Percentiles rank a stretch among this genome's conserved stretches.
Conservation (phyloP, 495 filamentous ascomycete species). For the Amphirosellinia nigrospora region DNA sequence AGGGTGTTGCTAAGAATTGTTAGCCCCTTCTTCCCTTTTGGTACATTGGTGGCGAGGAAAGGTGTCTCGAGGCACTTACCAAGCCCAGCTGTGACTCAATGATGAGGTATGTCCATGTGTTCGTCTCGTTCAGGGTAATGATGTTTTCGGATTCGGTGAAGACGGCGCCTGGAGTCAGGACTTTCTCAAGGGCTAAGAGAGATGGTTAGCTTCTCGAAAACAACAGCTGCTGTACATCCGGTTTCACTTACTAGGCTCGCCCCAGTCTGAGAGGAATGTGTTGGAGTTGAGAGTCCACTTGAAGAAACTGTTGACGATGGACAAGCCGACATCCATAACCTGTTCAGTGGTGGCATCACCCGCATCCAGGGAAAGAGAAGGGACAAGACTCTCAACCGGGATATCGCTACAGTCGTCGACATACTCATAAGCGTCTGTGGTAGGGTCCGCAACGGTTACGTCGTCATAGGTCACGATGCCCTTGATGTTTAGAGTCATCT, state of each 20-base stretch:
- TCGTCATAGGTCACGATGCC: slow-evolving; percentile 63
- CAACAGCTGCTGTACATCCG: background rate
- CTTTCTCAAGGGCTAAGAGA: slow-evolving; percentile 41
- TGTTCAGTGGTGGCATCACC: slow-evolving; percentile 33
- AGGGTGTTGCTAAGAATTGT: slow-evolving; percentile 41
- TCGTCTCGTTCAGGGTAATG: slow-evolving; percentile 43
- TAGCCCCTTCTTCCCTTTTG: slow-evolving; percentile 26
- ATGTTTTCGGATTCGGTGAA: slow-evolving; percentile 43
- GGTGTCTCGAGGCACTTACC: slow-evolving; percentile 20
- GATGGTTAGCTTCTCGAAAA: slow-evolving; percentile 1
- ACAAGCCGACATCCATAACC: slow-evolving; percentile 39
- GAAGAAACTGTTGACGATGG: slow-evolving; percentile 38
- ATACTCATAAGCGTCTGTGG: slow-evolving; percentile 34
- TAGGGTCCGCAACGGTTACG: slow-evolving; percentile 42
- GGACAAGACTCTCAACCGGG: slow-evolving; percentile 46
- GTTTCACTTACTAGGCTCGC: slow-evolving; percentile 38
- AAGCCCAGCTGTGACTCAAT: slow-evolving; percentile 38
- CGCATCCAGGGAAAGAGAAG: slow-evolving; percentile 46
- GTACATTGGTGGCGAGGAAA: slow-evolving; percentile 26
- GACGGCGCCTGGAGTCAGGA: slow-evolving; percentile 41
- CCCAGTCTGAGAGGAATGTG: slow-evolving; percentile 51
- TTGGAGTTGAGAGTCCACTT: slow-evolving; percentile 51
- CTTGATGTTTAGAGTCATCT: slow-evolving; percentile 54
- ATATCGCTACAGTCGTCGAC: slow-evolving; percentile 51
- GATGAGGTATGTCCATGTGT: slow-evolving; percentile 51